Evolutionary conservation across 257 asterid genomes (phyloP).

Genomic region (Lithospermum erythrorhizon): DNA sequence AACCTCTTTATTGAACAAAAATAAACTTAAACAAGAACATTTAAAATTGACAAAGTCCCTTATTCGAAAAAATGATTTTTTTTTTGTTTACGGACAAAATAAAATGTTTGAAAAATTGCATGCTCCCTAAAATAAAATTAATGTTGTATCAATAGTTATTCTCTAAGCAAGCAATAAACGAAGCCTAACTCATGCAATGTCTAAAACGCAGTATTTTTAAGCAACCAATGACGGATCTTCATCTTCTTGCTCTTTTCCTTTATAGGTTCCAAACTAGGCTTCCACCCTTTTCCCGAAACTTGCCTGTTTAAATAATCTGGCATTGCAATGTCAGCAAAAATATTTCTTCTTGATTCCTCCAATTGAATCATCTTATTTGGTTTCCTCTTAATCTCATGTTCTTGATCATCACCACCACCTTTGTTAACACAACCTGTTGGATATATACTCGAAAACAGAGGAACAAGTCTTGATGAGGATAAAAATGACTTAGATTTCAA

Average conservation of each 20-base stretch:
- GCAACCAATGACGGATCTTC: slow-evolving; percentile 49
- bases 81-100: too few relatives aligned
- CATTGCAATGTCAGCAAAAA: slow-evolving; percentile 42
- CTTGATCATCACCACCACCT: background rate
- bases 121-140: too few relatives aligned
- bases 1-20: too few relatives aligned
- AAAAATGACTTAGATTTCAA: slow-evolving; percentile 34
- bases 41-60: too few relatives aligned
- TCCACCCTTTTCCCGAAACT: slow-evolving; percentile 81
- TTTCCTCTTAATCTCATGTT: background rate
- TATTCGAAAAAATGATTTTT: too few relatives aligned
- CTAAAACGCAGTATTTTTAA: background rate
- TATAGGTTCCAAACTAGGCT: slow-evolving; percentile 78
- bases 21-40: too few relatives aligned
- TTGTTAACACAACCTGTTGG: too few relatives aligned
- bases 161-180: too few relatives aligned
- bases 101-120: too few relatives aligned
- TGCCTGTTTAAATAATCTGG: slow-evolving; percentile 60
- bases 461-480: slow-evolving; percentile 37
- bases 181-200: background rate
- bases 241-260: slow-evolving; percentile 44
- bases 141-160: too few relatives aligned
- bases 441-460: slow-evolving; percentile 42
- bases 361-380: background rate
- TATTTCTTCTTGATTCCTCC: slow-evolving; percentile 10